These are phyloP conservation scores for Hypoxylon subgilvum DNA, from an alignment of 495 filamentous ascomycete genomes.

Conservation along the genomic window DNA sequence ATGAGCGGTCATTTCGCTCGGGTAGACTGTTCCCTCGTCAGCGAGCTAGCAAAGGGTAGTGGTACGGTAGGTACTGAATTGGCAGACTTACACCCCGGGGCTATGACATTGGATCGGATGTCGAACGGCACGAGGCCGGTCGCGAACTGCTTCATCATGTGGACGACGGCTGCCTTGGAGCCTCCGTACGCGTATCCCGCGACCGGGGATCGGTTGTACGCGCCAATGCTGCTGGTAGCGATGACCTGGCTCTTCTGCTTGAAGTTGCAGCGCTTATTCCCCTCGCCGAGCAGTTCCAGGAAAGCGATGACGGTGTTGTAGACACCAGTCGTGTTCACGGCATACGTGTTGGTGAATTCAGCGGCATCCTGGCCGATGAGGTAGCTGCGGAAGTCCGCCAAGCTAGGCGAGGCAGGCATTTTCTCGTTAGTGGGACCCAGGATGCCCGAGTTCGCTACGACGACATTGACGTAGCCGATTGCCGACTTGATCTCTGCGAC, in stretches of 20 bases:
- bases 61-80: background rate
- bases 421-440: constrained; percentile 50
- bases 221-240: constrained; percentile 59
- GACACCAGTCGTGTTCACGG: constrained; percentile 57
- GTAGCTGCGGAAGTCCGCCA: constrained; percentile 50
- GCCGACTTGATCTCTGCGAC: constrained; percentile 55
- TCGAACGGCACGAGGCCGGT: constrained; percentile 54
- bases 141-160: constrained; percentile 62
- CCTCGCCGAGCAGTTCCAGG: constrained; percentile 60
- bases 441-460: constrained; percentile 65
- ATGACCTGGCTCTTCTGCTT: constrained; percentile 61
- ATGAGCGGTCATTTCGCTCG: constrained; percentile 58
- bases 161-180: constrained; percentile 60
- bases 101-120: constrained; percentile 62
- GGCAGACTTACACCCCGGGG: constrained; percentile 58
- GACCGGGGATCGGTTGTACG: constrained; percentile 50
- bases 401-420: constrained; percentile 44
- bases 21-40: constrained; percentile 48
- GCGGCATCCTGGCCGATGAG: constrained; percentile 52
- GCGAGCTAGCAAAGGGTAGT: background rate
- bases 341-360: constrained; percentile 56
- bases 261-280: constrained; percentile 56
- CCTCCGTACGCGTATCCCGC: constrained; percentile 59
- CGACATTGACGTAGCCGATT: constrained; percentile 60
- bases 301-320: constrained; percentile 64